Evolutionary conservation across 139 green algal species (phyloP), one percentile per base, ranked within the genome.

Genomic region (Astrephomene gubernaculifera): DNA sequence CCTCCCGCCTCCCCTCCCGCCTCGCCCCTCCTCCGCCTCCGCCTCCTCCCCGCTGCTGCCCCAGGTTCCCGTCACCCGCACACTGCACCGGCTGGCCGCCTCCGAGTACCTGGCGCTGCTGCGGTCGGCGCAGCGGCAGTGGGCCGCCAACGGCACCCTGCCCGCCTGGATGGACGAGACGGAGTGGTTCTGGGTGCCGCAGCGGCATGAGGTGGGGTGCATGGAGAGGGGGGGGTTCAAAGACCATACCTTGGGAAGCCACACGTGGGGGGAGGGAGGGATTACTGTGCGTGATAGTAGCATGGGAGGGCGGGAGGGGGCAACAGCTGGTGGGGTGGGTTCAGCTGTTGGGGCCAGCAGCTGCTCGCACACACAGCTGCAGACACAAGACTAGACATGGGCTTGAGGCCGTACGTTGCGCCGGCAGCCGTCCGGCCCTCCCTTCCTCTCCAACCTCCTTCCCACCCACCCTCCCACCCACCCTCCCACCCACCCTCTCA

Each of bases 111-210:
- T 93, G 25, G 25, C 17, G 0, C 45, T 88, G 24, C 54, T 95
- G 75, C 17, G 78, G 10, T 29, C 52, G 5, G 90, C 85, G 0
- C 83, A 92, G 53, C 29, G 25, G 12, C 33, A 76, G 2, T 90
- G 57, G 65, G 67, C 33, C 24, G 19, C 22, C 44, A 78, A 87
- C 52, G 53, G 65, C 31, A 76, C 65, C 4, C 78, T 91, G 52
- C 90, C 90, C 0, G 36, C 39, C 8, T 91, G 83, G 89, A 53
- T 91, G 41, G 88, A 92, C 57, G 86, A 91, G 54, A 92, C 83
- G 22, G 85, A 94, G 57, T 89, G 73, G 25, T 94, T 94, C 86
- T 92, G 89, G 91, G 80, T 91, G 24, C 75, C 86, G 43, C 91
- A 94, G 45, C 31, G 73, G 0, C 64, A 75, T 29, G 69, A 89